These are phyloP conservation scores for Dalbergia cultrata DNA, from an alignment of 306 rosid genomes.

Conservation along the genomic window DNA sequence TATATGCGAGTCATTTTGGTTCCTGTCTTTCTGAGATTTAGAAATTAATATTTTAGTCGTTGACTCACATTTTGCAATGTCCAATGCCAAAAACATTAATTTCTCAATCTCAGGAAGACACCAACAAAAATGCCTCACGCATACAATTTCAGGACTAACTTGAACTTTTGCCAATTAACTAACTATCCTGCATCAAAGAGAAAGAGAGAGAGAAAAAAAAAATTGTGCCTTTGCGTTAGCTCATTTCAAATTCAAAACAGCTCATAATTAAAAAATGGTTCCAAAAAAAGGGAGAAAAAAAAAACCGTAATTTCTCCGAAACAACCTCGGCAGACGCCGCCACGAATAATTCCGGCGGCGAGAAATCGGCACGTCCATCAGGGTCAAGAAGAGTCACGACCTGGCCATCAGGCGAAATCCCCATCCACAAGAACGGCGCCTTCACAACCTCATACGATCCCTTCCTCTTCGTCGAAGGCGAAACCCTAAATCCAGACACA, in stretches of 20 bases:
- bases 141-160: too few relatives aligned
- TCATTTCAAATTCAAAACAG: not conserved
- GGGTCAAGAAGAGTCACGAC: constrained; percentile 64
- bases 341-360: not conserved
- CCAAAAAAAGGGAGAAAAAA: too few relatives aligned
- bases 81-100: too few relatives aligned
- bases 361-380: constrained; percentile 59
- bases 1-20: too few relatives aligned
- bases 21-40: too few relatives aligned
- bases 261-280: not conserved
- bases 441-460: constrained; percentile 67
- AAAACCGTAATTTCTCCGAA: not conserved
- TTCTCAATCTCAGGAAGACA: too few relatives aligned
- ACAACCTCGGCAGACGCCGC: not conserved
- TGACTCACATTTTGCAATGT: too few relatives aligned
- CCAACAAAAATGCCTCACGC: too few relatives aligned
- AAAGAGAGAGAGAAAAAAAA: too few relatives aligned
- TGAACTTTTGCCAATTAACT: too few relatives aligned
- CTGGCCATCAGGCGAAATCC: constrained; percentile 74
- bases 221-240: not conserved
- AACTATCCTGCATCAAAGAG: too few relatives aligned
- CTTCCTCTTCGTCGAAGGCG: constrained; percentile 61
- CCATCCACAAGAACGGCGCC: constrained; percentile 73
- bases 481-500: constrained; percentile 70
- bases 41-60: too few relatives aligned